Conservation (phyloP, 768 basidiomycete genomes). For the Russula abietina region DNA sequence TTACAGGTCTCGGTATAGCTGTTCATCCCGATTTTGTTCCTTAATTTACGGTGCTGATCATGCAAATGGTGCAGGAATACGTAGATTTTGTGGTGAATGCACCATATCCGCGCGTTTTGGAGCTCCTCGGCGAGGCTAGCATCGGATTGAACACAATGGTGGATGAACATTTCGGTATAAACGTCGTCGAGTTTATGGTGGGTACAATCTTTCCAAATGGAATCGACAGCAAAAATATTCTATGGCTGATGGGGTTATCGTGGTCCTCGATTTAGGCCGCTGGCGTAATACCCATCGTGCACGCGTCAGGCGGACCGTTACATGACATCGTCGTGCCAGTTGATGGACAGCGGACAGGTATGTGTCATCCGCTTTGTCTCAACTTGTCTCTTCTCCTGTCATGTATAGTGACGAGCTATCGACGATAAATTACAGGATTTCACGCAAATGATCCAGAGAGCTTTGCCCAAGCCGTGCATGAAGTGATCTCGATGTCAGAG, state of each 20-base stretch:
- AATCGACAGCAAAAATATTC: neutral
- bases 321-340: slow-evolving; percentile 86
- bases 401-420: neutral
- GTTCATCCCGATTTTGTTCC: slow-evolving; percentile 1
- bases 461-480: slow-evolving; percentile 64
- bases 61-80: slow-evolving; percentile 42
- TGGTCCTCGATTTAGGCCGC: slow-evolving; percentile 57
- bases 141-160: slow-evolving; percentile 95
- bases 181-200: slow-evolving; percentile 96
- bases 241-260: neutral
- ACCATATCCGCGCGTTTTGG: slow-evolving; percentile 61
- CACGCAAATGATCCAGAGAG: slow-evolving; percentile 63
- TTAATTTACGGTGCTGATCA: neutral
- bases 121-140: slow-evolving; percentile 66
- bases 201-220: slow-evolving; percentile 24
- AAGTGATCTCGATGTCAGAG: slow-evolving; percentile 50
- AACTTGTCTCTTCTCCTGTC: neutral
- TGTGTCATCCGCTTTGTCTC: slow-evolving; percentile 11
- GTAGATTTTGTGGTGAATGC: slow-evolving; percentile 83
- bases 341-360: slow-evolving; percentile 63
- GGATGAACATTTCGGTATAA: slow-evolving; percentile 98
- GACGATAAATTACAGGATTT: slow-evolving; percentile 45
- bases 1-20: slow-evolving; percentile 54
- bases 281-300: slow-evolving; percentile 85
- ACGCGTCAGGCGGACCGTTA: slow-evolving; percentile 89